Base-by-base conservation (phyloP, 2,329 filamentous ascomycete species). In the Penicillium capsulatum region DNA sequence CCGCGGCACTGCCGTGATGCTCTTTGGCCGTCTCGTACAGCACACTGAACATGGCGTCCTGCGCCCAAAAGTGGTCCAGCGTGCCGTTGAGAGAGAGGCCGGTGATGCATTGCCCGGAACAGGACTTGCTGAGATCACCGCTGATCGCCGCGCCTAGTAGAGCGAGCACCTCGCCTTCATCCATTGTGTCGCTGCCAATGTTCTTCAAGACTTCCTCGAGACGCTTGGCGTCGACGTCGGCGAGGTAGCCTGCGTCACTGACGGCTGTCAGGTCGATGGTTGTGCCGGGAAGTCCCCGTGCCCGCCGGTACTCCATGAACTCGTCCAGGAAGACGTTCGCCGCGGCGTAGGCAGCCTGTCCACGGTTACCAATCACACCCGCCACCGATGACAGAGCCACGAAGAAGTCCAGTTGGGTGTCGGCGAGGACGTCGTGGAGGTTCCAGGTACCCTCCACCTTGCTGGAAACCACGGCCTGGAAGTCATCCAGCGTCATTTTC, bases 41-140 rank as follows among this genome's bases (percentile, higher is more conserved):
- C 20, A 69, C 63, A 39, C 70, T 69, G 59, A 79, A 79, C 54
- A 76, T 78, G 37, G 70, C 72, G 34, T 80, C 76, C 2, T 66
- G 55, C 3, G 69, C 70, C 70, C 75, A 80, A 61, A 76, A 79
- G 60, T 60, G 4, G 67, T 65, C 15, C 67, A 71, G 44, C 4
- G 46, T 38, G 7, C 37, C 42, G 9, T 35, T 31, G 24, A 78
- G 70, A 38, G 69, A 66, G 55, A 79, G 69, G 2, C 76, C 76
- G 0, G 75, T 79, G 45, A 79, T 74, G 26, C 68, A 70, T 51
- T 79, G 75, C 29, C 61, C 66, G 40, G 70, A 67, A 55, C 72
- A 77, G 0, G 65, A 58, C 0, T 52, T 48, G 0, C 56, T 56
- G 3, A 76, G 50, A 17, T 66, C 62, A 2, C 73, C 74, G 4